Base-by-base conservation (phyloP, 208 protist genomes). In the Herpetomonas samuelpessoai region DNA sequence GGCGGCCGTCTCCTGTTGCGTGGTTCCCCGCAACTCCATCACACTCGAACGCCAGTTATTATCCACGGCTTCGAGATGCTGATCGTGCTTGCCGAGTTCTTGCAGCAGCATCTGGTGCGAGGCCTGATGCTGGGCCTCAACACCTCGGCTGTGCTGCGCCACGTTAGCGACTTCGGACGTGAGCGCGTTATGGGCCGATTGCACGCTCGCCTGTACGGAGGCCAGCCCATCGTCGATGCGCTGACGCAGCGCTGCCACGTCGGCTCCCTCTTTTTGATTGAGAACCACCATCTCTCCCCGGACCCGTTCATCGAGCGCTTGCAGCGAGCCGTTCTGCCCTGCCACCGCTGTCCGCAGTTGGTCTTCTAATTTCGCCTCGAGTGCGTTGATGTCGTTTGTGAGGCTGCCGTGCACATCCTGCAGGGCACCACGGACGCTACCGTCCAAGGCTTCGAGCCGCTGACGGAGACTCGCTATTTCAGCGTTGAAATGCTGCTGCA, bases 41-140 rank as follows among this genome's bases (percentile, higher is more conserved):
- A 95, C 68, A 47, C 81, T 88, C 3, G 83, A 71, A 0, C 83
- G 77, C 86, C 83, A 95, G 68, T 77, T 91, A 2, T 81, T 47
- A 48, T 95, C 83, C 24, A 92, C 74, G 0, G 63, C 76, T 58
- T 92, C 83, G 54, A 91, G 71, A 27, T 86, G 77, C 24, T 69
- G 57, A 25, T 90, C 79, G 57, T 92, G 81, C 61, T 88, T 84
- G 22, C 74, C 57, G 18, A 95, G 66, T 63, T 92, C 85, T 48
- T 83, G 69, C 48, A 90, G 35, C 19, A 92, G 53, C 28, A 72
- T 62, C 62, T 95, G 85, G 30, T 95, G 81, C 10, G 74, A 66
- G 1, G 67, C 48, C 41, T 67, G 69, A 58, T 88, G 70, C 2
- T 70, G 75, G 6, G 57, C 62, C 49, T 91, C 86, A 2, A 81